These are phyloP conservation scores for Colletotrichum echinochloae DNA, from an alignment of 2,329 filamentous ascomycete genomes.

Conservation along the genomic window DNA sequence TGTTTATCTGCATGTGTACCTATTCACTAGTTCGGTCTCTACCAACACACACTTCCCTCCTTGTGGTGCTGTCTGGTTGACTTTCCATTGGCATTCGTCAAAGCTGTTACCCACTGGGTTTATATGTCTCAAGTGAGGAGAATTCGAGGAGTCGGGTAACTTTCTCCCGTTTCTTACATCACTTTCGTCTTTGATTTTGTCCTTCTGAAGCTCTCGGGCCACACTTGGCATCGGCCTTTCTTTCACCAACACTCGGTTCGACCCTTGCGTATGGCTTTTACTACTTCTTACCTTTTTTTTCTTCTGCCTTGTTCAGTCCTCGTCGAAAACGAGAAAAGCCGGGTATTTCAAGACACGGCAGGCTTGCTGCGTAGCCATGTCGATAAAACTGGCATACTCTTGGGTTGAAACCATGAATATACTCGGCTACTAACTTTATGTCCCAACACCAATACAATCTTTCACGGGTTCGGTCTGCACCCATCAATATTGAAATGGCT, in stretches of 20 bases:
- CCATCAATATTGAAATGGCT: background rate
- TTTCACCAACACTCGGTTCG: background rate
- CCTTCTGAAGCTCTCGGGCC: background rate
- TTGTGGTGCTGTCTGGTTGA: background rate
- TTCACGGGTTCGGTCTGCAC: background rate
- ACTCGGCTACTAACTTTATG: background rate
- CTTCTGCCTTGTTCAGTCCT: background rate
- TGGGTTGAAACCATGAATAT: conserved; percentile 17
- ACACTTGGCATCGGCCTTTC: background rate
- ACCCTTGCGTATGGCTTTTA: background rate
- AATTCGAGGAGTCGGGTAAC: background rate
- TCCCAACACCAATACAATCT: background rate
- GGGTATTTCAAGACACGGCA: background rate
- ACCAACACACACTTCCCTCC: background rate
- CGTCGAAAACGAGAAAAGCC: background rate
- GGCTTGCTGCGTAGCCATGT: conserved; percentile 6
- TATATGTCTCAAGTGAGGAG: conserved; percentile 1
- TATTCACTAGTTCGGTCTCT: background rate
- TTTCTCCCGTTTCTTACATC: background rate
- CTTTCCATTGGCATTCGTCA: background rate
- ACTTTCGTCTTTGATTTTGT: background rate
- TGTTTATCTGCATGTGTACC: conserved; percentile 4
- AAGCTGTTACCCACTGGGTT: background rate
- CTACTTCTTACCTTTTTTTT: background rate
- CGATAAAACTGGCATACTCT: background rate